Evolutionary conservation across 225 moss, liverwort and hornwort species (phyloP).

Genomic region (Sphagnum tenellum): DNA sequence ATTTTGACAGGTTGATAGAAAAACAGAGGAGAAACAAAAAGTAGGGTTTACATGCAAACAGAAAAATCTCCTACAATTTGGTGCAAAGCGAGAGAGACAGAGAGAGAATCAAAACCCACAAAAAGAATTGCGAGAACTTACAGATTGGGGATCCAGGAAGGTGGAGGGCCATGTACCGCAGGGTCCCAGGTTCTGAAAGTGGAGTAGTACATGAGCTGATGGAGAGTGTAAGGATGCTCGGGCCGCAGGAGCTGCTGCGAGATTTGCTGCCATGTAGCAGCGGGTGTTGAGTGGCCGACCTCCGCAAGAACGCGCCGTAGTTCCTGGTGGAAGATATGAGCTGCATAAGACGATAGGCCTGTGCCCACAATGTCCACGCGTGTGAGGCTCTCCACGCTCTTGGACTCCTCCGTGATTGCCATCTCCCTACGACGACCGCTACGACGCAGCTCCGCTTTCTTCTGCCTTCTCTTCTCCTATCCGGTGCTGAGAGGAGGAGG

Average conservation of each 20-base stretch:
- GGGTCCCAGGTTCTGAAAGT: slow-evolving; percentile 49
- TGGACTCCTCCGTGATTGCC: too few species aligned
- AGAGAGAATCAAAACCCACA: background rate
- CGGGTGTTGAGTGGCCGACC: slow-evolving; percentile 1
- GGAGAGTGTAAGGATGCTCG: slow-evolving; percentile 39
- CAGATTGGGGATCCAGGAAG: slow-evolving; percentile 79
- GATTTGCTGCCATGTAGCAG: slow-evolving; percentile 41
- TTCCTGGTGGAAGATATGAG: slow-evolving; percentile 9
- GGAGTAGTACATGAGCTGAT: slow-evolving; percentile 59
- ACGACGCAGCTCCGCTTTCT: too few species aligned
- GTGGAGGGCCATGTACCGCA: slow-evolving; percentile 56
- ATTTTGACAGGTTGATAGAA: background rate
- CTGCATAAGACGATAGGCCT: slow-evolving; percentile 11
- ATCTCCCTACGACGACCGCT: too few species aligned
- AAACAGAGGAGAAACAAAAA: background rate
- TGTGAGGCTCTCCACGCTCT: too few species aligned
- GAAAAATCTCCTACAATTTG: too few species aligned
- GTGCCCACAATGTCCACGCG: slow-evolving; percentile 9
- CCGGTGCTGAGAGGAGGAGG: too few species aligned
- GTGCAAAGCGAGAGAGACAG: background rate
- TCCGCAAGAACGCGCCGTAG: slow-evolving; percentile 10
- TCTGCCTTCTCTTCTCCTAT: too few species aligned
- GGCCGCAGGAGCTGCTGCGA: slow-evolving; percentile 55
- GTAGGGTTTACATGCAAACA: too few species aligned
- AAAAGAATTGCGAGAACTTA: slow-evolving; percentile 13